phyloP scores from a whole-genome alignment of 2,329 filamentous ascomycete species.

The Pseudogymnoascus sp. region DNA sequence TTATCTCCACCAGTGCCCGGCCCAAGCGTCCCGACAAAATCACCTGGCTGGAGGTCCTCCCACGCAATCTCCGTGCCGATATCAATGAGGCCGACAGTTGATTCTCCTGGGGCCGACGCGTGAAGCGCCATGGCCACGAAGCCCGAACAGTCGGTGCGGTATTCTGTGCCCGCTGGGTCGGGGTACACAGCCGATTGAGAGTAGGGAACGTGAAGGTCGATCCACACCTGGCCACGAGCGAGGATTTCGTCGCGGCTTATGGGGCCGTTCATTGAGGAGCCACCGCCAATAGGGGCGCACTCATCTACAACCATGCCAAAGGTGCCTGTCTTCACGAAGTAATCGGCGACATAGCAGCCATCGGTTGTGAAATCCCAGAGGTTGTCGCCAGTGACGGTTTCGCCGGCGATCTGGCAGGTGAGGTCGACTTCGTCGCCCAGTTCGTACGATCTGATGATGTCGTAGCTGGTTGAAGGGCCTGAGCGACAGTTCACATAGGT shows the following conservation, averaged over 20 bases:
- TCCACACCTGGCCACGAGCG: conserved; percentile 1
- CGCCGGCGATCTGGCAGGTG: conserved; percentile 13
- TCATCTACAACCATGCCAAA: conserved; percentile 7
- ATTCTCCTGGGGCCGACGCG: neutral
- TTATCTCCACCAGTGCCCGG: neutral
- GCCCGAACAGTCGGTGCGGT: conserved; percentile 6
- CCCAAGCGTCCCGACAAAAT: conserved; percentile 6
- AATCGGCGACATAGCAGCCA: conserved; percentile 15
- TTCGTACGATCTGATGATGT: conserved; percentile 12
- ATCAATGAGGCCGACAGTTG: neutral
- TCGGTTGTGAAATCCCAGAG: conserved; percentile 16
- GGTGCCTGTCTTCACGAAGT: conserved; percentile 15
- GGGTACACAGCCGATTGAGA: neutral
- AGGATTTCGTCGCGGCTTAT: conserved; percentile 8
- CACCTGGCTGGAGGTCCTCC: neutral
- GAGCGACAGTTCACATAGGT: conserved; percentile 9
- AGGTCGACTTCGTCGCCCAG: conserved; percentile 11
- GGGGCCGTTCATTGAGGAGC: neutral
- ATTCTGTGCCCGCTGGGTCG: neutral
- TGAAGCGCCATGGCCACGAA: conserved; percentile 2
- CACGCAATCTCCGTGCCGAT: neutral
- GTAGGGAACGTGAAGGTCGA: conserved; percentile 1
- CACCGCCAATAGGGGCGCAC: neutral
- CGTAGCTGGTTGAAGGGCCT: conserved; percentile 7
- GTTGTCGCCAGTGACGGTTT: conserved; percentile 11